Conservation (phyloP, 1,139 yeast species). For the Geotrichum australiense region DNA sequence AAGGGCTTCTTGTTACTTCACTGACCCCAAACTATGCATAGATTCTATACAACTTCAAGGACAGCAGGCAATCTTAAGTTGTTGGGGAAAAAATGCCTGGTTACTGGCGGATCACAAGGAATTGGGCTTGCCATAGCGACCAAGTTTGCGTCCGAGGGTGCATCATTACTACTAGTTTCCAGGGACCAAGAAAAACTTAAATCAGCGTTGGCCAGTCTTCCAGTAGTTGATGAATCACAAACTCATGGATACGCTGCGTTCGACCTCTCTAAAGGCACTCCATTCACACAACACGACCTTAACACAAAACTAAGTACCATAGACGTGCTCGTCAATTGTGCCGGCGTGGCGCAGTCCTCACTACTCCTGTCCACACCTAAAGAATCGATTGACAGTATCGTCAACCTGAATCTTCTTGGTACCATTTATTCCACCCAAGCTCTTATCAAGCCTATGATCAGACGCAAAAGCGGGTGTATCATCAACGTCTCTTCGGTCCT, state of each 20-base stretch:
- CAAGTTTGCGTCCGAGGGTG: conserved; percentile 53
- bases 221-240: conserved; percentile 32
- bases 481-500: conserved; percentile 72
- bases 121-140: conserved; percentile 65
- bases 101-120: conserved; percentile 88
- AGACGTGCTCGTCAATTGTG: conserved; percentile 64
- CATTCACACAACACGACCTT: conserved; percentile 25
- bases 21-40: too few relatives aligned
- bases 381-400: conserved; percentile 42
- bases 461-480: conserved; percentile 37
- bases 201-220: conserved; percentile 35
- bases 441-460: conserved; percentile 45
- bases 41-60: too few relatives aligned
- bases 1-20: too few relatives aligned
- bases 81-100: conserved; percentile 25
- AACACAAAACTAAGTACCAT: conserved; percentile 22
- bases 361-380: conserved; percentile 45
- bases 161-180: conserved; percentile 55
- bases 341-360: conserved; percentile 66
- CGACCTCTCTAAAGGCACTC: conserved; percentile 42
- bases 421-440: conserved; percentile 56
- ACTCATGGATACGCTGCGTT: conserved; percentile 45
- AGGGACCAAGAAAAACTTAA: conserved; percentile 41
- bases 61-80: conserved; percentile 15
- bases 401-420: conserved; percentile 57